Conservation (phyloP, 352 stramenopile genomes). For the Hyaloperonospora arabidopsidis region DNA sequence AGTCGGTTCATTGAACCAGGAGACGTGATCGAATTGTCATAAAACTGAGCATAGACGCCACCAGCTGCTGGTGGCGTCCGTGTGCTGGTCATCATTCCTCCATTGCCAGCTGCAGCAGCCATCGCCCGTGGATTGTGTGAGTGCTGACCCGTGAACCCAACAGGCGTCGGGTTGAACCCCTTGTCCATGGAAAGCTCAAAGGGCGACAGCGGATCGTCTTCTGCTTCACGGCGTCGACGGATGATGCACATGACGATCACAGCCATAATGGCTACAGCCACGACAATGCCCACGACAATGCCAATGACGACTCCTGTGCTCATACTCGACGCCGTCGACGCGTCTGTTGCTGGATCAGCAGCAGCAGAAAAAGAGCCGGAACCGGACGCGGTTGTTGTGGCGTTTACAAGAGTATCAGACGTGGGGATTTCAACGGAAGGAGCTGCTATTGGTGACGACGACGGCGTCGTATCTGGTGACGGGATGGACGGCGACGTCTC, state of each 20-base stretch:
- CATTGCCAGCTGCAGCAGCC: conserved; percentile 18
- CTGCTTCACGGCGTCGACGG: conserved; percentile 42
- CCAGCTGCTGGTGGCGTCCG: conserved; percentile 41
- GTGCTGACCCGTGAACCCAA: conserved; percentile 30
- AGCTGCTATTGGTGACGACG: conserved; percentile 4
- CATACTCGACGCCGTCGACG: conserved; percentile 38
- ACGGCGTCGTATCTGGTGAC: conserved; percentile 12
- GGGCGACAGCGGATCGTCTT: conserved; percentile 72
- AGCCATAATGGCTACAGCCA: conserved; percentile 45
- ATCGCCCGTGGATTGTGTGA: conserved; percentile 35
- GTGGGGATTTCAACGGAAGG: conserved; percentile 10
- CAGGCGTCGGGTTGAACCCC: conserved; percentile 44
- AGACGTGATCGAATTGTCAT: conserved; percentile 60
- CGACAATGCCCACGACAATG: conserved; percentile 64
- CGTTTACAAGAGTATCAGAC: conserved; percentile 6
- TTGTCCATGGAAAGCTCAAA: conserved; percentile 85
- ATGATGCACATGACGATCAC: conserved; percentile 51
- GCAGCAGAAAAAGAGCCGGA: conserved; percentile 17
- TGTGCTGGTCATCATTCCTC: conserved; percentile 21
- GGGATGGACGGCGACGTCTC: too few species aligned
- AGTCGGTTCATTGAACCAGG: conserved; percentile 30
- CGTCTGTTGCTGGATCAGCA: conserved; percentile 15
- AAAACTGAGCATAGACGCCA: conserved; percentile 67
- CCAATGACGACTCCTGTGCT: conserved; percentile 61
- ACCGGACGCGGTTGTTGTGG: conserved; percentile 9